phyloP scores from a whole-genome alignment of 768 basidiomycete genomes.

The Rhizopogon vinicolor region DNA sequence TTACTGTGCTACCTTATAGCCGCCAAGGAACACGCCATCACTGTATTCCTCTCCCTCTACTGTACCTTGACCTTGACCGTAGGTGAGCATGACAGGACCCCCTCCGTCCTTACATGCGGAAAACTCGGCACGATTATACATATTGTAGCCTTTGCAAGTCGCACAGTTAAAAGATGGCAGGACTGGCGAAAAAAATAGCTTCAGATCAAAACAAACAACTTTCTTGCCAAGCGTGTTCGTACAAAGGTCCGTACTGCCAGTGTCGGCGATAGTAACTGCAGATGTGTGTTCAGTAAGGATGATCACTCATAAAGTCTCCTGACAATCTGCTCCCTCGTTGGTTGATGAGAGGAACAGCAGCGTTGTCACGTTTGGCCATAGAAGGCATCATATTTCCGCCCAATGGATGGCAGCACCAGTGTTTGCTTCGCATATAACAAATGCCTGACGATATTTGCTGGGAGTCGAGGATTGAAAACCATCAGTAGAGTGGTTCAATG shows the following conservation, averaged over 20 bases:
- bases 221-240: not conserved
- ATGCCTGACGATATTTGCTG: not conserved
- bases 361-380: not conserved
- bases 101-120: constrained; percentile 25
- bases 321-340: constrained; percentile 14
- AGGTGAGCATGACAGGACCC: constrained; percentile 27
- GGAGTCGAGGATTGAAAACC: not conserved
- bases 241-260: constrained; percentile 16
- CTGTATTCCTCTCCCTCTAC: constrained; percentile 35
- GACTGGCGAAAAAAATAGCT: constrained; percentile 26
- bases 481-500: not conserved
- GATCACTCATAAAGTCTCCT: not conserved
- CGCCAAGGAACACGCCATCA: constrained; percentile 40
- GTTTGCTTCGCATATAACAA: constrained; percentile 42
- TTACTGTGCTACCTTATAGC: constrained; percentile 23
- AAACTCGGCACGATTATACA: constrained; percentile 24
- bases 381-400: not conserved
- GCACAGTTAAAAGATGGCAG: constrained; percentile 28
- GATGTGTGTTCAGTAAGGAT: not conserved
- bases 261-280: constrained; percentile 37
- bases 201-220: constrained; percentile 15
- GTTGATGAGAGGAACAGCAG: constrained; percentile 18
- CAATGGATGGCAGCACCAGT: constrained; percentile 44
- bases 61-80: constrained; percentile 36
- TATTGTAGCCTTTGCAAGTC: constrained; percentile 26